Conservation (phyloP, 2,329 filamentous ascomycete genomes). For the Coniochaeta hoffmannii region DNA sequence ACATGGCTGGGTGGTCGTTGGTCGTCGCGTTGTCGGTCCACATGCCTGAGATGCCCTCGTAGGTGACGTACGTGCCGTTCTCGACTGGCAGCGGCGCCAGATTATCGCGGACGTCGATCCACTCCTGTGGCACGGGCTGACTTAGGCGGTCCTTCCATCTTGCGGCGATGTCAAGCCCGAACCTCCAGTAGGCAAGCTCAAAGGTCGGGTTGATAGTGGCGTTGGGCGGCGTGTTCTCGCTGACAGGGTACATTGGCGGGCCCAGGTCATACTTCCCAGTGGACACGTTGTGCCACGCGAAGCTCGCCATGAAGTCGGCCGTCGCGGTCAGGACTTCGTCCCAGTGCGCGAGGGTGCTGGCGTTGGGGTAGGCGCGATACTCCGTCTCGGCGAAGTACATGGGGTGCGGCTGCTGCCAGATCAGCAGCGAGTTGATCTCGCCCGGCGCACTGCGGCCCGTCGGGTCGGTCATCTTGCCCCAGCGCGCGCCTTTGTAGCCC, state of each 20-base stretch:
- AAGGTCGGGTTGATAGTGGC: slow-evolving; percentile 50
- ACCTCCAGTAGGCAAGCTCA: slow-evolving; percentile 54
- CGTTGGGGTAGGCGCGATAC: slow-evolving; percentile 36
- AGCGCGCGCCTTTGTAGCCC: slow-evolving; percentile 35
- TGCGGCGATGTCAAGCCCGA: slow-evolving; percentile 47
- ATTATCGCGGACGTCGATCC: slow-evolving; percentile 40
- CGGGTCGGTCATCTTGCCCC: slow-evolving; percentile 51
- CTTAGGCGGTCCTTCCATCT: slow-evolving; percentile 43
- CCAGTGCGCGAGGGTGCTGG: slow-evolving; percentile 41
- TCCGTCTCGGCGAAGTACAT: slow-evolving; percentile 53
- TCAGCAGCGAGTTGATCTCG: slow-evolving; percentile 52
- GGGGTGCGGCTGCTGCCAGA: slow-evolving; percentile 56
- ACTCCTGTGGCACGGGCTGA: slow-evolving; percentile 32
- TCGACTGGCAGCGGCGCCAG: slow-evolving; percentile 44
- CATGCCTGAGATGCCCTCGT: slow-evolving; percentile 40
- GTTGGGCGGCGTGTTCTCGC: slow-evolving; percentile 53
- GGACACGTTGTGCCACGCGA: slow-evolving; percentile 44
- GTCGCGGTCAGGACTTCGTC: slow-evolving; percentile 40
- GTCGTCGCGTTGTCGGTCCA: slow-evolving; percentile 30
- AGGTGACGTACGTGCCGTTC: slow-evolving; percentile 44
- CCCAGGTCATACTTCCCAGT: slow-evolving; percentile 44
- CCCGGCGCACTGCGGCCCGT: slow-evolving; percentile 48
- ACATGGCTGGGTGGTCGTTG: slow-evolving; percentile 34
- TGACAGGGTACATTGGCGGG: slow-evolving; percentile 36
- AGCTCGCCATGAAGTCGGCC: slow-evolving; percentile 54